Percentiles rank a stretch among this genome's conserved stretches.
Conservation (phyloP, 139 green algal genomes). For the Zygnema circumcarinatum region DNA sequence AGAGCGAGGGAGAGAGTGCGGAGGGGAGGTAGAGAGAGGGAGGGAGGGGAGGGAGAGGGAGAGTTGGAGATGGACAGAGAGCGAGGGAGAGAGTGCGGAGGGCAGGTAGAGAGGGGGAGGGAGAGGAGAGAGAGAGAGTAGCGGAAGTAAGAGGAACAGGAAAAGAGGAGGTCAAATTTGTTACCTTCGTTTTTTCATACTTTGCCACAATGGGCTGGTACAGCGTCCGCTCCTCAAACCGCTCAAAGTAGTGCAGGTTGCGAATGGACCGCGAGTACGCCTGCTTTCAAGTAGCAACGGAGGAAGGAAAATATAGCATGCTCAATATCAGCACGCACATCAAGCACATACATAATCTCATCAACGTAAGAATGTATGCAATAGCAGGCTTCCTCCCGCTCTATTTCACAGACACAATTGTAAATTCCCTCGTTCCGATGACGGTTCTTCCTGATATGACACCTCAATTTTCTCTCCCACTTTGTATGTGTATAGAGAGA, state of each 20-base stretch:
- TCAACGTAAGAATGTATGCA: neutral
- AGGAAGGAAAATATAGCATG: neutral
- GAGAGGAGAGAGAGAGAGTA: neutral
- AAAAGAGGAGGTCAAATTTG: neutral
- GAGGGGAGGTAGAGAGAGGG: neutral
- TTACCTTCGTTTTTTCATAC: slow-evolving; percentile 63
- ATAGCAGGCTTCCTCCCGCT: neutral
- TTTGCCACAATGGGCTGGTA: slow-evolving; percentile 54
- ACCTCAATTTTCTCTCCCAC: no score
- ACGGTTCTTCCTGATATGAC: neutral
- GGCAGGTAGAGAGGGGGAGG: neutral
- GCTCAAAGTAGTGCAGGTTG: slow-evolving; percentile 60
- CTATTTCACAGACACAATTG: neutral
- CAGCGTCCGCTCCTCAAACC: slow-evolving; percentile 63
- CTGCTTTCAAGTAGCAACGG: slow-evolving; percentile 16
- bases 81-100: no score
- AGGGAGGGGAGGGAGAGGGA: neutral
- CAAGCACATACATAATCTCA: neutral
- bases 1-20: neutral
- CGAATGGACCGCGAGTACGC: slow-evolving; percentile 59
- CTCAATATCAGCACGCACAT: neutral
- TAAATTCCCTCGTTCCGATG: neutral
- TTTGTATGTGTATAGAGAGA: neutral
- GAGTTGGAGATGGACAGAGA: neutral
- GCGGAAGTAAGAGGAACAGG: neutral